These are phyloP conservation scores for Claviceps humidiphila DNA, from an alignment of 2,329 filamentous ascomycete species.

Conservation along the genomic window DNA sequence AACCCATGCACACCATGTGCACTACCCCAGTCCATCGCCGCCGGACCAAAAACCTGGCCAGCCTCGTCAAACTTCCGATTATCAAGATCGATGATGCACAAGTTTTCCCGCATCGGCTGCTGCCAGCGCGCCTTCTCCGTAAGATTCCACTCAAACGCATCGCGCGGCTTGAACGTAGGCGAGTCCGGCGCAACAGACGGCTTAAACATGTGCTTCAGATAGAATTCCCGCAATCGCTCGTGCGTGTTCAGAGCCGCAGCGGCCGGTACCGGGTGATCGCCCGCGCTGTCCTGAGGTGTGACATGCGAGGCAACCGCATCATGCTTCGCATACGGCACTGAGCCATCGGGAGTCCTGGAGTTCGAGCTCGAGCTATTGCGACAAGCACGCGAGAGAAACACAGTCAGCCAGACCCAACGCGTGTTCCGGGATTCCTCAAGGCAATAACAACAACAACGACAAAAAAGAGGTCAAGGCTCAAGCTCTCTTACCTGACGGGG, in stretches of 20 bases:
- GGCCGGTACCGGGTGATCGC: background rate
- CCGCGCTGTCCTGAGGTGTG: background rate
- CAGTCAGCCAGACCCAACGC: background rate
- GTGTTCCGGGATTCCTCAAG: no score
- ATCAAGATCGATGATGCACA: constrained; percentile 34
- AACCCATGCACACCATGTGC: constrained; percentile 20
- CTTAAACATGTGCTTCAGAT: constrained; percentile 19
- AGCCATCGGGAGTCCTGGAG: background rate
- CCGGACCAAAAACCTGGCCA: constrained; percentile 22
- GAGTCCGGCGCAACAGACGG: constrained; percentile 15
- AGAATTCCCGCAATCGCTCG: constrained; percentile 17
- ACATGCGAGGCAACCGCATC: background rate
- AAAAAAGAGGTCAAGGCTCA: background rate
- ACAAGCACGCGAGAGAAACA: background rate
- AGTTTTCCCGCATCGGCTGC: constrained; percentile 21
- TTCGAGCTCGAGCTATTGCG: background rate
- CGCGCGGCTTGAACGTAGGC: constrained; percentile 16
- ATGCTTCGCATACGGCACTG: background rate
- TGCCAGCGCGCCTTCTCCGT: constrained; percentile 17
- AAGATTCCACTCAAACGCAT: constrained; percentile 21
- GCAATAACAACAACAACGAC: background rate
- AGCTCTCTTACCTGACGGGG: constrained; percentile 9
- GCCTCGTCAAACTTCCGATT: constrained; percentile 24
- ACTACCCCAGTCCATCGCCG: constrained; percentile 24
- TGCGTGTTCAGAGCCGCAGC: background rate